Conservation (phyloP, 2,329 filamentous ascomycete species). For the Myriosclerotinia duriaeana region DNA sequence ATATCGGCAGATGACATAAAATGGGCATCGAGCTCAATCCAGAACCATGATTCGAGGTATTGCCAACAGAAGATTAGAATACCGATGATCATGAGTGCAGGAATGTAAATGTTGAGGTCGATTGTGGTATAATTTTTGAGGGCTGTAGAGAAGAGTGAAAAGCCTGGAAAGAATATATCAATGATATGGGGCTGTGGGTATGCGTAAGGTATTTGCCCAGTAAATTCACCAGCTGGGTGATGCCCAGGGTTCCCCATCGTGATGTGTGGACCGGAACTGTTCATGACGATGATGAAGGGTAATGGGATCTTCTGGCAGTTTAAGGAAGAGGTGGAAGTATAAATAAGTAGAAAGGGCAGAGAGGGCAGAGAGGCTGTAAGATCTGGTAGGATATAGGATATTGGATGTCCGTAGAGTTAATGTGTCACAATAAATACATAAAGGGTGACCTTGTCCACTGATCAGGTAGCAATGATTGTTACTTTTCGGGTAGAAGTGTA, state of each 20-base stretch:
- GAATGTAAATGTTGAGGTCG: constrained; percentile 63
- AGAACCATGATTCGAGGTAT: constrained; percentile 53
- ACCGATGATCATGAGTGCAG: constrained; percentile 53
- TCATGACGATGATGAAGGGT: constrained; percentile 7
- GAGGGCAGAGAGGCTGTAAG: neutral
- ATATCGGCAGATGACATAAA: constrained; percentile 67
- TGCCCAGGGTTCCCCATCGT: neutral
- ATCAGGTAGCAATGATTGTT: neutral
- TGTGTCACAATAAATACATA: neutral
- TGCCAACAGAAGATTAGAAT: constrained; percentile 52
- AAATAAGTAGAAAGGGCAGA: neutral
- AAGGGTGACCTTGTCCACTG: neutral
- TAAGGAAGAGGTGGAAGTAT: neutral
- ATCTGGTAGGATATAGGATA: neutral
- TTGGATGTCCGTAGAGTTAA: neutral
- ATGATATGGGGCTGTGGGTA: constrained; percentile 45
- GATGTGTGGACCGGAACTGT: constrained; percentile 1
- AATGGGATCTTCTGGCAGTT: neutral
- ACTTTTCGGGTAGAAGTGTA: neutral
- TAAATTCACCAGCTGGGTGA: neutral
- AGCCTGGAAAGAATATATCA: constrained; percentile 66
- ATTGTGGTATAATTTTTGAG: constrained; percentile 58
- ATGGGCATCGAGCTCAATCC: constrained; percentile 50
- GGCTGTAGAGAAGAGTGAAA: constrained; percentile 55
- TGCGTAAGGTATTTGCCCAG: neutral